These are phyloP conservation scores for Chaetomiaceae sp. DNA, from an alignment of 2,329 filamentous ascomycete species.

Conservation along the genomic window DNA sequence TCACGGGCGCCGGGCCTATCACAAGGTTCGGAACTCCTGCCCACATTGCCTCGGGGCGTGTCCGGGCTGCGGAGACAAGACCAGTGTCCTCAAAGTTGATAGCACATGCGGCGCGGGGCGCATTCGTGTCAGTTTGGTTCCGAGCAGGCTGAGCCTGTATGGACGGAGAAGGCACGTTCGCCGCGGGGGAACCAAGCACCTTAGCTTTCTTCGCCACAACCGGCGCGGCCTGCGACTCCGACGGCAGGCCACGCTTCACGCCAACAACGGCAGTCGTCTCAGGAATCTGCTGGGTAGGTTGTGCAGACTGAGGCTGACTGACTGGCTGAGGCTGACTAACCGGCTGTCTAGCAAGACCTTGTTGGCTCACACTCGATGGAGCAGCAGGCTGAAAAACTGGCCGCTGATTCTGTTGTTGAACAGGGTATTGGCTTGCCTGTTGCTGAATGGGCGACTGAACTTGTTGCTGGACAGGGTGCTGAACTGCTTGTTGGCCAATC, in stretches of 20 bases:
- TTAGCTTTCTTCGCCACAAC: constrained; percentile 20
- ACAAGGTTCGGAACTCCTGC: constrained; percentile 21
- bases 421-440: background rate
- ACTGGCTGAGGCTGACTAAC: constrained; percentile 2
- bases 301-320: constrained; percentile 6
- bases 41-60: constrained; percentile 9
- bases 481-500: no score
- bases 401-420: background rate
- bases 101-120: constrained; percentile 7
- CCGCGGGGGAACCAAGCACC: background rate
- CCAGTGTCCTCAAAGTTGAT: constrained; percentile 10
- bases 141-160: background rate
- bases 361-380: constrained; percentile 2
- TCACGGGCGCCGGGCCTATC: constrained; percentile 17
- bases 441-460: no score
- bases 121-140: no score
- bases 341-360: constrained; percentile 1
- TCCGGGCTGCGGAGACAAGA: constrained; percentile 10
- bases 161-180: background rate
- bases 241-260: constrained; percentile 12
- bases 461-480: background rate
- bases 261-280: constrained; percentile 3
- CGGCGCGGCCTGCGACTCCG: constrained; percentile 10
- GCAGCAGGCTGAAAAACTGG: background rate
- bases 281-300: background rate